Conservation (phyloP, 371 early-diverging fungal species). For the Actinomortierella wolfii region DNA sequence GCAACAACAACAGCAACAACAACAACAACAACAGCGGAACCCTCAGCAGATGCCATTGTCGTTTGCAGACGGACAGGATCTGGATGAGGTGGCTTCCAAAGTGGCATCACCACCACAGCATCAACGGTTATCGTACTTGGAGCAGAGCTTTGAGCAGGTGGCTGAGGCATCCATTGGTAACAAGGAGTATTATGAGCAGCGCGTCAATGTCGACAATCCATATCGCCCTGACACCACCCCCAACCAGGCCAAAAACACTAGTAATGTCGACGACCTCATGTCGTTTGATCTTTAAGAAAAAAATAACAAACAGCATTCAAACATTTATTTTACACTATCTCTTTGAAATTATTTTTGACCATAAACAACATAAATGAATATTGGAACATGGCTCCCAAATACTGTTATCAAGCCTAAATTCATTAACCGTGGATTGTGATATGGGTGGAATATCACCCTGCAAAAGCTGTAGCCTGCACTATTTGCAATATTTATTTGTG, state of each 20-base stretch:
- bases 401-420: no score
- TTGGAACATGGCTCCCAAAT: no score
- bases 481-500: no score
- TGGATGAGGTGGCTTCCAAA: constrained; percentile 9
- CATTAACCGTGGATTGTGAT: no score
- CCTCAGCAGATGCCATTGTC: no score
- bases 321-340: no score
- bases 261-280: constrained; percentile 28
- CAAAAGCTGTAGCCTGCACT: no score
- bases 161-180: constrained; percentile 46
- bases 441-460: no score
- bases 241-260: constrained; percentile 11
- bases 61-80: neutral
- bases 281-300: constrained; percentile 23
- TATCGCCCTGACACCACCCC: constrained; percentile 37
- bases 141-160: constrained; percentile 44
- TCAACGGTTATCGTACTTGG: constrained; percentile 37
- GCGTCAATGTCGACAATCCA: constrained; percentile 39
- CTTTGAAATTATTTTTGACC: no score
- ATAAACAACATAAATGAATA: no score
- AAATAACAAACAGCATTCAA: neutral
- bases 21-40: no score
- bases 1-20: no score
- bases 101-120: constrained; percentile 19
- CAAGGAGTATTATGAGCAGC: constrained; percentile 41